Evolutionary conservation across 768 basidiomycete species (phyloP), one percentile per base, ranked within the genome.

Genomic region (Melanogaster broomeanus): DNA sequence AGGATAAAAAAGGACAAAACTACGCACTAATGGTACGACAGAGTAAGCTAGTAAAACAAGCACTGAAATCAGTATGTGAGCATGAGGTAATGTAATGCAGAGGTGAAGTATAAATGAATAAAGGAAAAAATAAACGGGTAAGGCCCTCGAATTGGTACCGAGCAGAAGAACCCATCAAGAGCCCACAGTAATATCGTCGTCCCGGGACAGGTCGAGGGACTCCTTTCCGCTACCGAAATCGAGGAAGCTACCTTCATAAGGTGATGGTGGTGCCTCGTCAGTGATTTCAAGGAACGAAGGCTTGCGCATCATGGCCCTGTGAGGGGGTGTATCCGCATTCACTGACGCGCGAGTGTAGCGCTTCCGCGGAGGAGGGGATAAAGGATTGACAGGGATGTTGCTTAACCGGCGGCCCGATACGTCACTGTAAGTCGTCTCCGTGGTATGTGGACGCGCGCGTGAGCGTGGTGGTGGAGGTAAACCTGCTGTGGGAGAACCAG

Each of bases 241-340:
- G 24, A 76, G 63, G 65, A 76, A 76, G 56, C 72, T 76, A 55
- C 66, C 65, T 28, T 63, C 58, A 28, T 59, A 53, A 22, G 65
- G 61, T 19, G 27, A 53, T 25, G 65, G 61, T 19, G 27, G 44
- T 25, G 67, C 65, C 51, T 76, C 73, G 21, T 71, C 84, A 12
- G 40, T 45, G 51, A 89, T 86, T 31, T 88, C 85, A 42, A 89
- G 71, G 65, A 89, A 89, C 2, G 86, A 88, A 18, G 87, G 82
- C 61, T 87, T 86, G 61, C 75, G 76, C 71, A 84, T 77, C 53
- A 88, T 72, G 7, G 80, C 81, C 42, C 73, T 76, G 41, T 78
- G 76, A 51, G 74, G 76, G n/a, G 60, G 56, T 48, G 69, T 74
- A 43, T 79, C 79, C 19, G 69, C 56, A 16, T 12, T 24, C 15